Evolutionary conservation across 1,284 basidiomycete genomes (phyloP).

Genomic region (Sanghuangporus sanghuang): DNA sequence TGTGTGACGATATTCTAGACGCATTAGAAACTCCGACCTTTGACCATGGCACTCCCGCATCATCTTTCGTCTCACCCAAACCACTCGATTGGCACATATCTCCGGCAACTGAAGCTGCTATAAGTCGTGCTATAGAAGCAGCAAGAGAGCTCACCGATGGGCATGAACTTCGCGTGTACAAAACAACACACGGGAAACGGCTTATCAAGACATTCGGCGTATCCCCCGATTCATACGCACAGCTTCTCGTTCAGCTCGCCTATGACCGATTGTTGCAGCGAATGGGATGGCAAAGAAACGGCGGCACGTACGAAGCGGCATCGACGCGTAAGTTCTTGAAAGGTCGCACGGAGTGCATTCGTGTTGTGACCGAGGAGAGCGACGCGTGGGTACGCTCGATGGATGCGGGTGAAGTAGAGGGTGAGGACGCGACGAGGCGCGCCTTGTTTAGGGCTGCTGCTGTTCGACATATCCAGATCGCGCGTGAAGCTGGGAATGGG

Average conservation of each 20-base stretch:
- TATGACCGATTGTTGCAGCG: slow-evolving; percentile 59
- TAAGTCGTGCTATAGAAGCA: slow-evolving; percentile 50
- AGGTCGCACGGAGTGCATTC: slow-evolving; percentile 85
- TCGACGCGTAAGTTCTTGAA: slow-evolving; percentile 80
- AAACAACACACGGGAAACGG: slow-evolving; percentile 80
- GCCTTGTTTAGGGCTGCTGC: slow-evolving; percentile 60
- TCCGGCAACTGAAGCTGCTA: slow-evolving; percentile 39
- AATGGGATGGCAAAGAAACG: slow-evolving; percentile 23
- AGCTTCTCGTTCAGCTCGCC: slow-evolving; percentile 85
- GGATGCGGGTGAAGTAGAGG: slow-evolving; percentile 42
- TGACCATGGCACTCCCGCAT: slow-evolving; percentile 38
- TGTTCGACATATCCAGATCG: slow-evolving; percentile 65
- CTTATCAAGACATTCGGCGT: slow-evolving; percentile 84
- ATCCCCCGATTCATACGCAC: slow-evolving; percentile 90
- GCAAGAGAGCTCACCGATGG: slow-evolving; percentile 58
- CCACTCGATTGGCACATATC: slow-evolving; percentile 67
- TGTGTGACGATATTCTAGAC: slow-evolving; percentile 71
- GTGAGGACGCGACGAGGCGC: slow-evolving; percentile 42
- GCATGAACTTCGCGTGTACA: slow-evolving; percentile 63
- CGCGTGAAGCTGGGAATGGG: slow-evolving; percentile 65
- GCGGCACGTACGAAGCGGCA: slow-evolving; percentile 86
- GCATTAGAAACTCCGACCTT: slow-evolving; percentile 55
- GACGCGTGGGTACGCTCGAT: slow-evolving; percentile 74
- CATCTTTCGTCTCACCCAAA: slow-evolving; percentile 24
- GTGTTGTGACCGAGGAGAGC: slow-evolving; percentile 69